A percentile compares a stretch with the other conserved stretches of the same genome.
Conservation (phyloP, 805 yeast species). For the Wickerhamiella azyma region DNA sequence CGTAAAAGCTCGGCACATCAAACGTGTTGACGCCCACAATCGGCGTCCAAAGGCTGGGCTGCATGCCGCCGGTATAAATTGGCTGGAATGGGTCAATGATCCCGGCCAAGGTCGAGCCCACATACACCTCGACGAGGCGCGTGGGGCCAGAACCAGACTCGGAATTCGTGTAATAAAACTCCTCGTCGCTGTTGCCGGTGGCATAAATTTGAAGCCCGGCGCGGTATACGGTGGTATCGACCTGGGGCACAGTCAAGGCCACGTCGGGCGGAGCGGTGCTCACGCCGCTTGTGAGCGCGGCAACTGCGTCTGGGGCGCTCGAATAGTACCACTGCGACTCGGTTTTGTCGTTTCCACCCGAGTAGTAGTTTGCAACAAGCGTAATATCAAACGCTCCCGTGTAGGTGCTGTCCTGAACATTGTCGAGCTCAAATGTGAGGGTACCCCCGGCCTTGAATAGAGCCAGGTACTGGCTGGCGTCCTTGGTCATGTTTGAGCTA, state of each 20-base stretch:
- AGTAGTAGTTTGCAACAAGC: conserved; percentile 39
- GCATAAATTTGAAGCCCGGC: conserved; percentile 45
- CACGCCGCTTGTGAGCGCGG: conserved; percentile 5
- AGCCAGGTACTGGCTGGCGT: conserved; percentile 41
- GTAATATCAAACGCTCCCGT: conserved; percentile 48
- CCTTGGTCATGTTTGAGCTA: conserved; percentile 45
- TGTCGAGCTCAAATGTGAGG: conserved; percentile 49
- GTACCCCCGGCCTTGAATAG: conserved; percentile 34
- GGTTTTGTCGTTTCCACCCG: conserved; percentile 14
- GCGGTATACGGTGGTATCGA: conserved; percentile 45
- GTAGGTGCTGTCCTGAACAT: conserved; percentile 35
- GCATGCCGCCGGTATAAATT: conserved; percentile 66
- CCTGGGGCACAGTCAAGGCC: conserved; percentile 16
- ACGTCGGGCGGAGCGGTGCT: conserved; percentile 3
- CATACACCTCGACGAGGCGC: conserved; percentile 48
- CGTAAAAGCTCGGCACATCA: conserved; percentile 54
- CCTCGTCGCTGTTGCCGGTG: conserved; percentile 69
- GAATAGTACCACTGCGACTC: conserved; percentile 11
- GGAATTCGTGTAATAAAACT: conserved; percentile 54
- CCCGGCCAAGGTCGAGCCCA: conserved; percentile 47
- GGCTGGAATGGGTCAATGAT: conserved; percentile 57
- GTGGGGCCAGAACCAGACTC: conserved; percentile 14
- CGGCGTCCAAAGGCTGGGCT: conserved; percentile 73
- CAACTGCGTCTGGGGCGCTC: conserved; percentile 8
- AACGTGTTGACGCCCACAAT: conserved; percentile 62